Conservation (phyloP, 2,329 filamentous ascomycete species). For the Alternaria sp. region DNA sequence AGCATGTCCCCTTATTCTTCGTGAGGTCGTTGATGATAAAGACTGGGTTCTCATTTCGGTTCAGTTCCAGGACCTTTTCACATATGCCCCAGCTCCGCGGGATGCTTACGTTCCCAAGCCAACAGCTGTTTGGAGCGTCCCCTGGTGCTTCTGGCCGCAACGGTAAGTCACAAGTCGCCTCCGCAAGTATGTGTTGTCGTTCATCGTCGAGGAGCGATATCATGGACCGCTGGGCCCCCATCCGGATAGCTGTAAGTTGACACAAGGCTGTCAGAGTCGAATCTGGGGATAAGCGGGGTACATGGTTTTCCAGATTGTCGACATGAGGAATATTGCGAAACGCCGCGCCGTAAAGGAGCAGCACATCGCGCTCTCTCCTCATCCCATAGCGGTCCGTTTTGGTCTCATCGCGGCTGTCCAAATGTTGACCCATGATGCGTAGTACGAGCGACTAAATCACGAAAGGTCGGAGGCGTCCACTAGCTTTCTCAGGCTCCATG, state of each 20-base stretch:
- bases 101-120: constrained; percentile 40
- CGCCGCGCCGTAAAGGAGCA: constrained; percentile 32
- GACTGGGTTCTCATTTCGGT: constrained; percentile 3
- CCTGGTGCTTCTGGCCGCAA: constrained; percentile 20
- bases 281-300: constrained; percentile 31
- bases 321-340: constrained; percentile 31
- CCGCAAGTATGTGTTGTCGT: constrained; percentile 47
- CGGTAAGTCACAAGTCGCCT: constrained; percentile 42
- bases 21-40: constrained; percentile 19
- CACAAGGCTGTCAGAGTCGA: constrained; percentile 43
- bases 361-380: constrained; percentile 37
- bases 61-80: constrained; percentile 22
- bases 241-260: constrained; percentile 44
- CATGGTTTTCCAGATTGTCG: constrained; percentile 18
- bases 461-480: neutral
- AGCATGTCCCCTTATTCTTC: neutral
- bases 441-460: neutral
- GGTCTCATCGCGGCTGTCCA: neutral
- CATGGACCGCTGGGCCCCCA: constrained; percentile 41
- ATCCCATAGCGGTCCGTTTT: constrained; percentile 15
- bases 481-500: neutral
- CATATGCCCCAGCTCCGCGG: constrained; percentile 36
- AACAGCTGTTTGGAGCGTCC: constrained; percentile 20
- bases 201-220: constrained; percentile 46
- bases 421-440: constrained; percentile 7